Base-by-base conservation (phyloP, 2,329 filamentous ascomycete species). In the Pseudogymnoascus sp. region DNA sequence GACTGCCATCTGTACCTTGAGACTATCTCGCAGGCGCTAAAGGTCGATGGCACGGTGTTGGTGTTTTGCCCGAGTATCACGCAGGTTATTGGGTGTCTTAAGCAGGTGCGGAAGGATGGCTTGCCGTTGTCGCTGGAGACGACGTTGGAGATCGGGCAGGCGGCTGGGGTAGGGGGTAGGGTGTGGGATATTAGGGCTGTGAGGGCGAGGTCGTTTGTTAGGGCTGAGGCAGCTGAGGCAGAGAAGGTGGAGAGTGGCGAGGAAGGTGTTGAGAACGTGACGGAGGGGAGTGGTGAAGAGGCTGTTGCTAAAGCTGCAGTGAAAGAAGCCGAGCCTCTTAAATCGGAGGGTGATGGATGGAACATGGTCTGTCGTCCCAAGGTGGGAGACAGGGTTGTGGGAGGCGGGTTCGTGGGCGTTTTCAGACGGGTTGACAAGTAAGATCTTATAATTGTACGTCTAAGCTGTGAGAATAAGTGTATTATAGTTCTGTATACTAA, bases 61-160 rank as follows among this genome's bases (percentile, higher is more conserved):
- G 80, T 91, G 1, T 95, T 92, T 76, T 86, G 85, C 67, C 90
- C 90, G 0, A 90, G 86, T 69, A 85, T 95, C 64, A 92, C 89
- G 9, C 90, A 93, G 73, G 88, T 93, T 63, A 85, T 82, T 42
- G 81, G 86, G 4, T 89, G 87, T 64, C 77, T 87, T 28, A 76
- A 81, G 53, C 73, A 78, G 40, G 81, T 86, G 33, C 81, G 80
- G 64, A 75, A 80, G 28, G 76, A 83, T 11, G 75, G 74, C 2
- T 76, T 90, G 62, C 83, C 84, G 15, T 62, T 82, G 21, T 73
- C 80, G 26, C 74, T 86, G 8, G 85, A 88, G 40, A 80, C 78
- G 50, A 83, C 86, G 0, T 70, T 88, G 15, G 87, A 89, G 72
- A 75, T 88, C 66, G 78, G 79, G 3, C 76, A 78, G n/a, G 81